phyloP scores from a whole-genome alignment of 306 rosid species.

The Pyrus betulifolia region DNA sequence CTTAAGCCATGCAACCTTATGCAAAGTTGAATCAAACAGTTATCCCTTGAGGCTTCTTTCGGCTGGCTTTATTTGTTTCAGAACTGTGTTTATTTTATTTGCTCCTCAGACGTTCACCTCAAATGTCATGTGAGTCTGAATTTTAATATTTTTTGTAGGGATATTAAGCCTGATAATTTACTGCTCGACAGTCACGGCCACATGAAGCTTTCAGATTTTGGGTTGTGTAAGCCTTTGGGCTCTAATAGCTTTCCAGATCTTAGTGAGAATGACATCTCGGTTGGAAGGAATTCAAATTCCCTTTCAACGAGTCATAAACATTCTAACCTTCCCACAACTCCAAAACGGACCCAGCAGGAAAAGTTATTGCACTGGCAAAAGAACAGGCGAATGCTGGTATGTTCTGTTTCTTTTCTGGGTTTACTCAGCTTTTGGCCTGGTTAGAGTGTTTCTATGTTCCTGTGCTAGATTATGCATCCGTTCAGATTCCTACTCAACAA shows the following conservation, averaged over 20 bases:
- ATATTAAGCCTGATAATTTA: slow-evolving; percentile 87
- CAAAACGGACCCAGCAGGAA: slow-evolving; percentile 64
- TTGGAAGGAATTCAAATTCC: slow-evolving; percentile 20
- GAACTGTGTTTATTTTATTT: not conserved
- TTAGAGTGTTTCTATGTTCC: not conserved
- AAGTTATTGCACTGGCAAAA: slow-evolving; percentile 77
- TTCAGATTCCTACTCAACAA: not conserved
- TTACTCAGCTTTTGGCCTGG: not conserved
- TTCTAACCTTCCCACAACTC: slow-evolving; percentile 26
- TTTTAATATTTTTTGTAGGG: slow-evolving; percentile 37
- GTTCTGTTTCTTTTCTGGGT: slow-evolving; percentile 14
- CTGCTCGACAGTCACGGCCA: slow-evolving; percentile 75
- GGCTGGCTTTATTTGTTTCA: not conserved
- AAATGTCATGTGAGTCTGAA: not conserved
- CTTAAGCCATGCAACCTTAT: not conserved
- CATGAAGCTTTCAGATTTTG: slow-evolving; percentile 85
- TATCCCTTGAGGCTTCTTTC: not conserved
- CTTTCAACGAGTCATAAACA: slow-evolving; percentile 2
- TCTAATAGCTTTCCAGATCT: slow-evolving; percentile 59
- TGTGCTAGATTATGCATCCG: not conserved
- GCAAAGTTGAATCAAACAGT: not conserved
- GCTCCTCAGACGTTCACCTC: not conserved
- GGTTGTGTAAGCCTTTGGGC: slow-evolving; percentile 80
- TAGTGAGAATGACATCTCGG: slow-evolving; percentile 26
- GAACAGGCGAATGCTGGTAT: slow-evolving; percentile 73